Evolutionary conservation across 2,329 filamentous ascomycete genomes (phyloP), one percentile per base, ranked within the genome.

Genomic region (Colletotrichum godetiae): DNA sequence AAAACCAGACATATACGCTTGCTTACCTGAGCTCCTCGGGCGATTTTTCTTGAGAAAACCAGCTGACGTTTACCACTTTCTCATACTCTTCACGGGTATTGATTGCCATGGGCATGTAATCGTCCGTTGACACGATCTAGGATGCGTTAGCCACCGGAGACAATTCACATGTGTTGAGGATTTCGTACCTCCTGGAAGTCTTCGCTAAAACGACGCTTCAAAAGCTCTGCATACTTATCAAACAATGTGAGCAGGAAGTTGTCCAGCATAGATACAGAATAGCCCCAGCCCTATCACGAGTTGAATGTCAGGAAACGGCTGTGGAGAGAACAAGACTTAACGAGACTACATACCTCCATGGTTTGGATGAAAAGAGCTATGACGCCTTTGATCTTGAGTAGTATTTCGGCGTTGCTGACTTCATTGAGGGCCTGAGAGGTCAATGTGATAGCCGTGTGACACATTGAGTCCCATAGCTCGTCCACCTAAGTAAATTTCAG

Each of bases 91-190:
- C 95, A 19, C 89, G 84, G 24, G 93, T 95, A 78, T 95, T 94
- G 81, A 98, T 97, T 1, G 95, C 94, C 97, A 99, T 98, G 2
- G 97, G 97, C 96, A 99, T 99, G 83, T 99, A 99, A 82, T 99
- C 97, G 81, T 99, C 97, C 0, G 95, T 98, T n/a, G 94, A 92
- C 19, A 92, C 90, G 78, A 92, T 92, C 88, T 91, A 49, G 69
- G 4, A 42, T 11, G 31, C n/a, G 63, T 33, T 33, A 67, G 80
- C 49, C 77, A 29, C 69, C 60, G 46, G 67, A 22, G 68, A 55
- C 33, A 22, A 67, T n/a, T 62, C 67, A 13, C 4, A 27, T n/a
- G 64, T 5, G 49, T 19, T 27, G 15, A 46, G 13, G n/a, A 5
- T 15, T 7, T 75, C 79, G 72, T 80, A 94, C 92, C 86, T 98